phyloP scores from a whole-genome alignment of 371 early-diverging fungal genomes.

The Mucor saturninus region DNA sequence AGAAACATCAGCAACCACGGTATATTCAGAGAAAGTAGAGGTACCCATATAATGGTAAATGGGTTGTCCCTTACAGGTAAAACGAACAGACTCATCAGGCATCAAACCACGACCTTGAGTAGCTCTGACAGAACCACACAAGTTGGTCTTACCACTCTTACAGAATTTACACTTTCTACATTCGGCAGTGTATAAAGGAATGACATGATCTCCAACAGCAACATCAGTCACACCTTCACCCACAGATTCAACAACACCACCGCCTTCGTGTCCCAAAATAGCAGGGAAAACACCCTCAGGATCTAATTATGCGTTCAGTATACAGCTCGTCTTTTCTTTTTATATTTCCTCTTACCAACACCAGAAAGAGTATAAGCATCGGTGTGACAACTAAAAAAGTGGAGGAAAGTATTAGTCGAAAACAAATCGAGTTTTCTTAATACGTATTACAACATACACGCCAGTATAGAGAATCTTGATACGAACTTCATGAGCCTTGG shows the following conservation, averaged over 20 bases:
- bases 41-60: conserved; percentile 97
- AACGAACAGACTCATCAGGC: conserved; percentile 95
- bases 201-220: conserved; percentile 90
- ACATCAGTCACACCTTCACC: conserved; percentile 96
- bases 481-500: conserved; percentile 95
- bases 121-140: conserved; percentile 88
- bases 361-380: conserved; percentile 95
- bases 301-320: conserved; percentile 46
- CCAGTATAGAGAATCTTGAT: conserved; percentile 91
- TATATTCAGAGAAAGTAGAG: conserved; percentile 95
- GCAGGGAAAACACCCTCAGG: conserved; percentile 90
- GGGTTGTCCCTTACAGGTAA: conserved; percentile 86
- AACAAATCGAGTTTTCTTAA: no score
- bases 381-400: conserved; percentile 76
- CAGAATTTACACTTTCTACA: conserved; percentile 96
- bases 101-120: conserved; percentile 96
- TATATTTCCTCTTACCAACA: conserved; percentile 52
- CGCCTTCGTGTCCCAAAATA: conserved; percentile 97
- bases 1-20: conserved; percentile 90
- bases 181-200: conserved; percentile 94
- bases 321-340: neutral
- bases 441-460: conserved; percentile 55
- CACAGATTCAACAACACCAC: conserved; percentile 94
- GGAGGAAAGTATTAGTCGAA: no score
- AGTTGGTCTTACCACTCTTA: conserved; percentile 93